A percentile compares a stretch with the other conserved stretches of the same genome.
Evolutionary conservation across 306 rosid genomes (phyloP).

Genomic region (Glycyrrhiza uralensis): DNA sequence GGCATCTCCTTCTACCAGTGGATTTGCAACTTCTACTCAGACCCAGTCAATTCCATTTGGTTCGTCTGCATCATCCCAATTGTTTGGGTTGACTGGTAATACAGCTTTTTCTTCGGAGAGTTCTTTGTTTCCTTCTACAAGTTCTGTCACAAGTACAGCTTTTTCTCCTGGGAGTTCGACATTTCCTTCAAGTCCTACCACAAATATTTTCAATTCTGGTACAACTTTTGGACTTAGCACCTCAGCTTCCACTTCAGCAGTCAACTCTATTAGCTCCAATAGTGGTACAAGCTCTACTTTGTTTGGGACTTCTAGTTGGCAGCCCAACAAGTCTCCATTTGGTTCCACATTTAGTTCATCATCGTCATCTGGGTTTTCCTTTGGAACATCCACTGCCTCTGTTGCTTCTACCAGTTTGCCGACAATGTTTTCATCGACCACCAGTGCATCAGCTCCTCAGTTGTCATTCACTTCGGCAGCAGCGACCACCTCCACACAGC

Average conservation of each 20-base stretch:
- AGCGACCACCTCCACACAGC: constrained; percentile 44
- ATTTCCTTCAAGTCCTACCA: constrained; percentile 50
- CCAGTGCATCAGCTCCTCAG: constrained; percentile 43
- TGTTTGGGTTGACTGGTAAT: constrained; percentile 46
- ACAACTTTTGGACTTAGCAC: constrained; percentile 33
- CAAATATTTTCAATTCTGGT: constrained; percentile 39
- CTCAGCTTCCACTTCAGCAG: constrained; percentile 48
- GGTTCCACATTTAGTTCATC: constrained; percentile 40
- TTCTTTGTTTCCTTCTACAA: constrained; percentile 45
- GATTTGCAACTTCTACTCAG: constrained; percentile 45
- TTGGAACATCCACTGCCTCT: constrained; percentile 37
- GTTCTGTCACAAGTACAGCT: constrained; percentile 36
- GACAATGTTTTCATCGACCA: constrained; percentile 44
- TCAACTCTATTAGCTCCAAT: constrained; percentile 46
- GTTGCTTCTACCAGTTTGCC: constrained; percentile 36
- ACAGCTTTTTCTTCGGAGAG: constrained; percentile 49
- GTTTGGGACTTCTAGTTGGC: constrained; percentile 53
- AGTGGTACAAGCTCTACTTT: constrained; percentile 40
- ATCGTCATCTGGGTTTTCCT: constrained; percentile 26
- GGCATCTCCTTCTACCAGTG: constrained; percentile 41
- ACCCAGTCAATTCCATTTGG: constrained; percentile 45
- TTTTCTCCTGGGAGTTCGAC: constrained; percentile 54
- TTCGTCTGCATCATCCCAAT: constrained; percentile 48
- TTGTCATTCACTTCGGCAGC: constrained; percentile 61
- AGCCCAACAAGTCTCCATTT: constrained; percentile 50